Evolutionary conservation across 164 flowering plant species (phyloP), one percentile per base, ranked within the genome.

Genomic region (Vitis rotundifolia): DNA sequence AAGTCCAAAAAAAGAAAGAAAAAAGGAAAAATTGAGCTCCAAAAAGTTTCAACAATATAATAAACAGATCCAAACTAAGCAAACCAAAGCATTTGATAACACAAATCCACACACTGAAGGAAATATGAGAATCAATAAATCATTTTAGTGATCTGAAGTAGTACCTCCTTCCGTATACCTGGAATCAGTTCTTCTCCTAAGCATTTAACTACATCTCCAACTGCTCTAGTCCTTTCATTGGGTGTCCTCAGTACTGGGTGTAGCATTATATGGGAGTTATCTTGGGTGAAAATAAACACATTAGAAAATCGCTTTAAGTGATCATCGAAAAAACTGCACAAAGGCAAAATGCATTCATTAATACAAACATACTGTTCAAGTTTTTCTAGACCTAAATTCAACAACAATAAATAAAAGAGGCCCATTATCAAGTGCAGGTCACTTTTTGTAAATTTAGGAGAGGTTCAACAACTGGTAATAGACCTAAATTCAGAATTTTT

Each of bases 81-180:
- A n/a, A 18, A 52, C 19, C 10, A 14, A 67, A 11, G 16, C 8
- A 50, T 22, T 59, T 52, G 13, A n/a, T 5, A 31, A 49, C 1
- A 14, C 26, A 65, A 12, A 26, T 3, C 16, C 16, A 57, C 56
- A 26, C 15, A 69, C 44, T 49, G 10, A 10, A 26, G 11, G 28
- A 9, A 59, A 10, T 47, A 49, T 16, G 49, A 11, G 54, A 31
- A 57, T 8, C 44, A 7, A 22, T 22, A 22, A 69, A 22, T 31
- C 3, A 29, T 29, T 16, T 58, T n/a, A 59, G n/a, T 59, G 52
- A 78, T 56, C 12, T 11, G 29, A 68, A 68, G 10, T 53, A 75
- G 75, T 89, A 91, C 97, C 98, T 93, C 97, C 76, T 91, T 86
- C 48, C 95, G 78, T 67, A 87, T 87, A 78, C 98, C 98, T 78